Evolutionary conservation across 192 early-diverging fungal genomes (phyloP).

Genomic region (Coemansia sp.): DNA sequence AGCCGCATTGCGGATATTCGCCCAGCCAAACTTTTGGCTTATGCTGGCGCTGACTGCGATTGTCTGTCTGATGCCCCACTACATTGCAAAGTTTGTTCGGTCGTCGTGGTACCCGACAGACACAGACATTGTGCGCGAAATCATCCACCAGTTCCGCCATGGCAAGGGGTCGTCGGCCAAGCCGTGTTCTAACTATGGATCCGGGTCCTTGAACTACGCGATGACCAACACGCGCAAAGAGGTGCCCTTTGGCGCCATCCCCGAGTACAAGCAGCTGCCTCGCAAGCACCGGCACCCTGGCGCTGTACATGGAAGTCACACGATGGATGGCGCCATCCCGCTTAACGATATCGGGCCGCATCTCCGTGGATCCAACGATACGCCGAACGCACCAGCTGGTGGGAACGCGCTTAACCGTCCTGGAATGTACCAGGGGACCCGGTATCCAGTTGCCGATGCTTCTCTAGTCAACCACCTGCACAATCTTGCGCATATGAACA

Average conservation of each 20-base stretch:
- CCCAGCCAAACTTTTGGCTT: conserved; percentile 70
- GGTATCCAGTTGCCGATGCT: conserved; percentile 28
- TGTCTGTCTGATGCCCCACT: conserved; percentile 73
- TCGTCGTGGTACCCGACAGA: conserved; percentile 78
- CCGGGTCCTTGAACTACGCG: conserved; percentile 13
- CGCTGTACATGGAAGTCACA: conserved; percentile 5
- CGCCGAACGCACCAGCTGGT: neutral
- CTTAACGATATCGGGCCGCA: conserved; percentile 25
- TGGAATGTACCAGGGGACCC: conserved; percentile 42
- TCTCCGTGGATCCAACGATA: neutral
- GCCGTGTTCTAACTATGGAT: neutral
- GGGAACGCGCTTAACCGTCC: conserved; percentile 29
- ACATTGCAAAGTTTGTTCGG: conserved; percentile 63
- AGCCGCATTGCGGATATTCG: conserved; percentile 61
- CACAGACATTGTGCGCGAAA: conserved; percentile 83
- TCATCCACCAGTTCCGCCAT: conserved; percentile 52
- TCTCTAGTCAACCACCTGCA: conserved; percentile 39
- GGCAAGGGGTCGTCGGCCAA: conserved; percentile 4
- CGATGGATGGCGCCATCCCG: conserved; percentile 46
- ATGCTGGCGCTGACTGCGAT: conserved; percentile 59
- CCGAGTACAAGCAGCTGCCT: conserved; percentile 23
- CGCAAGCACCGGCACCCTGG: conserved; percentile 9
- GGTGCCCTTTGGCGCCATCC: conserved; percentile 49
- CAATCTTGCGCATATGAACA: conserved; percentile 28
- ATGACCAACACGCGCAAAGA: conserved; percentile 38